Evolutionary conservation across 306 rosid genomes (phyloP), one percentile per base, ranked within the genome.

Genomic region (Crataegus laevigata): DNA sequence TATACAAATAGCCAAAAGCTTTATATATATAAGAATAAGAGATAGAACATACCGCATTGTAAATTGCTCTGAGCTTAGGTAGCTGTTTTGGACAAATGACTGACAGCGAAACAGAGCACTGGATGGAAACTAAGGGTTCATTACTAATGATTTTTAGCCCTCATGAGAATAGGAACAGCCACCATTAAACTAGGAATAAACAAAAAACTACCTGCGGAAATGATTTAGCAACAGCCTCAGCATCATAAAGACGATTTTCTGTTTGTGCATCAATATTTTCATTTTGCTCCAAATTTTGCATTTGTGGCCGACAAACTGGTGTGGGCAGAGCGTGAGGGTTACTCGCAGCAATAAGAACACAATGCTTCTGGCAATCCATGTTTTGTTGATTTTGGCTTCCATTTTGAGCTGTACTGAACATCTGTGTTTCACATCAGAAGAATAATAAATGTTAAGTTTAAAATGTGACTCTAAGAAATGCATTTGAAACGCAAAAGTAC

Each of bases 11-110:
- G 54, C 66, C 71, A 76, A 58, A 62, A 15, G 58, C 55, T 25
- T 57, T 4, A 12, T 43, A 3, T 3, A 42, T 11, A 11, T 43
- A 24, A 50, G 21, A 62, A 29, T 32, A 73, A 73, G 4, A 66
- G 71, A 36, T 63, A 10, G 29, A 75, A 40, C 67, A 59, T 90
- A 94, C 99, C 81, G 92, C 93, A 83, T 85, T 90, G 86, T 88
- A 92, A 69, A 94, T 85, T 76, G 85, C 89, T 87, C 83, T 85
- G 65, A 94, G 81, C 80, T 81, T 89, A 55, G 96, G 91, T 87
- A 92, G 97, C 85, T 89, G 96, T 77, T 92, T 94, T 32, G 99
- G 96, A 83, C 96, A 90, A 79, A 94, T 83, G 79, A 92, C 93
- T 68, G 99, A 92, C 73, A 92, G 87, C 78, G 99, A 94, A 79